Percentiles rank a stretch among this genome's conserved stretches.
phyloP scores from a whole-genome alignment of 306 rosid species.

The Rubus parviflorus region DNA sequence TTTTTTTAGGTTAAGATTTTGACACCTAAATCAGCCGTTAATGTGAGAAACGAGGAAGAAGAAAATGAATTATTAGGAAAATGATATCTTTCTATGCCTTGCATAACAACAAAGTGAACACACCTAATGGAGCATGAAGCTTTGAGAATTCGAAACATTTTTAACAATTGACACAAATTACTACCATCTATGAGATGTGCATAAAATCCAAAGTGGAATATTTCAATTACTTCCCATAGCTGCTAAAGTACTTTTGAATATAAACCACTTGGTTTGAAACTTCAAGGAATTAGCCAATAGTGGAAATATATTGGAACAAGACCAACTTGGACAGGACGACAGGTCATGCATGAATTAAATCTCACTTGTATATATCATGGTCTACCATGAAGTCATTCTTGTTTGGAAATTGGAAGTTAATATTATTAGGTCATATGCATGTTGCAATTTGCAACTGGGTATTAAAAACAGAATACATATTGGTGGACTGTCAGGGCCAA shows the following conservation, averaged over 20 bases:
- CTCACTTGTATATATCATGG: background rate
- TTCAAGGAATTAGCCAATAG: background rate
- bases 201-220: background rate
- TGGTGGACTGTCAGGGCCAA: slow-evolving; percentile 5
- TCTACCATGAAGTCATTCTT: background rate
- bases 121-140: slow-evolving; percentile 2
- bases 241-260: background rate
- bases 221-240: background rate
- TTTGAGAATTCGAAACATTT: background rate
- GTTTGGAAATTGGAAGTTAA: slow-evolving; percentile 6
- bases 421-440: slow-evolving; percentile 10
- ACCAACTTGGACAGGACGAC: background rate
- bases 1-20: background rate
- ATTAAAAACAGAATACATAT: background rate
- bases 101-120: background rate
- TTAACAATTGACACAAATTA: background rate
- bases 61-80: background rate
- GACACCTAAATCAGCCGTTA: background rate
- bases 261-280: background rate
- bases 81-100: background rate
- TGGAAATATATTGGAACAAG: background rate
- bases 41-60: background rate
- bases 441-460: background rate
- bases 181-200: background rate
- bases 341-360: slow-evolving; percentile 4